Evolutionary conservation across 1,284 basidiomycete genomes (phyloP).

Genomic region (Leccinum ponderosum): DNA sequence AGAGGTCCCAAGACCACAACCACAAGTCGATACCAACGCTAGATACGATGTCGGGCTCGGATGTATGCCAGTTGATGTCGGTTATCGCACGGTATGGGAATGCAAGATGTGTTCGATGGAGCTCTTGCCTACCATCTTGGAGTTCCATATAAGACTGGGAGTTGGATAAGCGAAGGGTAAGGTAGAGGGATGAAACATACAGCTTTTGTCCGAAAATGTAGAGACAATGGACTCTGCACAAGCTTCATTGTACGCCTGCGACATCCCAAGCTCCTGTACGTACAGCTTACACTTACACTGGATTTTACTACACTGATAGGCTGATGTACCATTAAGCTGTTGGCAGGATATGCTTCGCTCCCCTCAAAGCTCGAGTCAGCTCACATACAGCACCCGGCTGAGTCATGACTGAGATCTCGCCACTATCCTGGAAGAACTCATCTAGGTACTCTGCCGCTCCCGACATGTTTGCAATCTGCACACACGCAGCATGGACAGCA

Average conservation of each 20-base stretch:
- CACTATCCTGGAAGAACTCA: not conserved
- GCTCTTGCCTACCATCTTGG: conserved; percentile 67
- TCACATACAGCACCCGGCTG: not conserved
- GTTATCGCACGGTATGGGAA: conserved; percentile 92
- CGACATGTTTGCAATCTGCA: not conserved
- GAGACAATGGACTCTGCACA: conserved; percentile 91
- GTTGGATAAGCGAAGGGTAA: conserved; percentile 3
- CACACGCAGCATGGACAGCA: not conserved
- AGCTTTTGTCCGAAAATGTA: conserved; percentile 97
- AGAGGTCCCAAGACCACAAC: conserved; percentile 89
- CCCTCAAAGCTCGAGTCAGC: not conserved
- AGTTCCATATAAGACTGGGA: conserved; percentile 88
- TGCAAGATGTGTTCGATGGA: conserved; percentile 81
- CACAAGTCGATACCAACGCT: conserved; percentile 81
- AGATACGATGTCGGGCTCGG: conserved; percentile 74
- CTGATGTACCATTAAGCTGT: too few species aligned
- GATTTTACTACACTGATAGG: too few species aligned
- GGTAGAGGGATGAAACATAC: conserved; percentile 37
- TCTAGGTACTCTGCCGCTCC: not conserved
- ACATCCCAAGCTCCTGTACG: conserved; percentile 71
- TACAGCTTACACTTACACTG: too few species aligned
- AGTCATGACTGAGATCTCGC: not conserved
- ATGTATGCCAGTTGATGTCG: conserved; percentile 94
- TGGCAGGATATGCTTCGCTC: not conserved
- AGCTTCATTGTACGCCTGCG: conserved; percentile 93